phyloP scores from a whole-genome alignment of 108 stramenopile species.

The Discostella stelligeroides region DNA sequence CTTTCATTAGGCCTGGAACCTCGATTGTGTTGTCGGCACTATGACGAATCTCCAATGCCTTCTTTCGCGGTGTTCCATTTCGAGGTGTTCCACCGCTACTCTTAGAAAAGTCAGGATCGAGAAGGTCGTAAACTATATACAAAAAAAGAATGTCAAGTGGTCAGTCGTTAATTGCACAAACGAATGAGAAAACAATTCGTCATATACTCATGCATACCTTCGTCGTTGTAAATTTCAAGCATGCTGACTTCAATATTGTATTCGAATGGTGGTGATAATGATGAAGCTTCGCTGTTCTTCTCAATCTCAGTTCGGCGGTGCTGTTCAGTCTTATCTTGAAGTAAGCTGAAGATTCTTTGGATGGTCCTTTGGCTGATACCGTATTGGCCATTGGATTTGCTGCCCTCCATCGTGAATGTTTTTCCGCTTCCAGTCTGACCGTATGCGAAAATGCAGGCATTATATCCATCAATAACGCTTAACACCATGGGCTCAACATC shows the following conservation, averaged over 20 bases:
- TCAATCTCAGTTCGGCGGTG: constrained; percentile 45
- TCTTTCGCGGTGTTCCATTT: constrained; percentile 51
- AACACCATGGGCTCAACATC: constrained; percentile 95
- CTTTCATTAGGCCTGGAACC: constrained; percentile 94
- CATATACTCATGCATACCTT: constrained; percentile 30
- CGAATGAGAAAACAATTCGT: neutral
- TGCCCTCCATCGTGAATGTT: constrained; percentile 92
- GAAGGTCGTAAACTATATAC: constrained; percentile 72
- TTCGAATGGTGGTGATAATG: constrained; percentile 41
- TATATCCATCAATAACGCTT: constrained; percentile 96
- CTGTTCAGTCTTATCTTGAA: constrained; percentile 72
- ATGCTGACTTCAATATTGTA: constrained; percentile 67
- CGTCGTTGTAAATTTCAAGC: constrained; percentile 93
- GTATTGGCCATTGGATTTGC: constrained; percentile 60
- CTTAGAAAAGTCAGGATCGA: constrained; percentile 43
- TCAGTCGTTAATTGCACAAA: neutral
- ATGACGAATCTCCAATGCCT: constrained; percentile 76
- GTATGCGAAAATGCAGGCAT: constrained; percentile 99
- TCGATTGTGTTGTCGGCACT: constrained; percentile 80
- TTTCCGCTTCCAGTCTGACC: constrained; percentile 93
- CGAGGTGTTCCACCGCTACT: constrained; percentile 15
- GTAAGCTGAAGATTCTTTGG: constrained; percentile 84
- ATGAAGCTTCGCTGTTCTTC: constrained; percentile 26
- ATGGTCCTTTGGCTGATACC: constrained; percentile 90
- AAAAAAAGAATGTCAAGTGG: neutral